phyloP scores from a whole-genome alignment of 805 yeast species.

The Lachancea sp. region DNA sequence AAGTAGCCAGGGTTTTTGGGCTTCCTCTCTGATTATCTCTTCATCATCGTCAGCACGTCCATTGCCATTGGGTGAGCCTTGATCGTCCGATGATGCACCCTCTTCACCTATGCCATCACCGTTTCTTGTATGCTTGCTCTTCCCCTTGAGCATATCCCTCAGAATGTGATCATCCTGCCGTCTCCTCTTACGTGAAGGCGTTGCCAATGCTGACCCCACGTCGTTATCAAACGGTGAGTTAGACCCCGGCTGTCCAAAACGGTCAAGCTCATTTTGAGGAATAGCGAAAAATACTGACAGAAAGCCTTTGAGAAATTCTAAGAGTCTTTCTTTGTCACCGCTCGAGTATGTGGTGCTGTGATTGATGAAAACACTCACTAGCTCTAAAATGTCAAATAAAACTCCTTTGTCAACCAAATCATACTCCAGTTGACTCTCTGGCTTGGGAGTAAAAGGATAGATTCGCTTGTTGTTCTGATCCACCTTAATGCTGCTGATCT shows the following conservation, averaged over 20 bases:
- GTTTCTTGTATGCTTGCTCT: slow-evolving; percentile 17
- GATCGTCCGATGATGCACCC: slow-evolving; percentile 18
- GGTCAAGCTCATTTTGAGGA: slow-evolving; percentile 44
- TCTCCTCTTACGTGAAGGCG: slow-evolving; percentile 28
- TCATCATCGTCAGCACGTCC: slow-evolving; percentile 17
- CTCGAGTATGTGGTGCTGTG: slow-evolving; percentile 70
- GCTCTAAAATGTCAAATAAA: slow-evolving; percentile 63
- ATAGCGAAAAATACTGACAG: slow-evolving; percentile 65
- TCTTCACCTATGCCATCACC: slow-evolving; percentile 22
- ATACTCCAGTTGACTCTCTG: slow-evolving; percentile 67
- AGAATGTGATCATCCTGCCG: slow-evolving; percentile 46
- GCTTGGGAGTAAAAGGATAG: slow-evolving; percentile 79
- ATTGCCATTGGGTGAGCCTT: slow-evolving; percentile 31
- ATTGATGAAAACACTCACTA: slow-evolving; percentile 60
- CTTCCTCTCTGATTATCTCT: slow-evolving; percentile 25
- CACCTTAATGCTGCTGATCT: slow-evolving; percentile 83
- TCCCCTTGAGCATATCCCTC: slow-evolving; percentile 51
- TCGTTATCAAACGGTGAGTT: neutral
- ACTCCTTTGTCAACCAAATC: slow-evolving; percentile 60
- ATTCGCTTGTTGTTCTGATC: slow-evolving; percentile 84
- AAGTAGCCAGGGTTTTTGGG: slow-evolving; percentile 31
- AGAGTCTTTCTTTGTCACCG: slow-evolving; percentile 72
- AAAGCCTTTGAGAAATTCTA: slow-evolving; percentile 63
- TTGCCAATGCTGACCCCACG: neutral
- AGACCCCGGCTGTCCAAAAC: slow-evolving; percentile 23